These are phyloP conservation scores for Xylariaceae sp. DNA, from an alignment of 2,329 filamentous ascomycete genomes.

Conservation along the genomic window DNA sequence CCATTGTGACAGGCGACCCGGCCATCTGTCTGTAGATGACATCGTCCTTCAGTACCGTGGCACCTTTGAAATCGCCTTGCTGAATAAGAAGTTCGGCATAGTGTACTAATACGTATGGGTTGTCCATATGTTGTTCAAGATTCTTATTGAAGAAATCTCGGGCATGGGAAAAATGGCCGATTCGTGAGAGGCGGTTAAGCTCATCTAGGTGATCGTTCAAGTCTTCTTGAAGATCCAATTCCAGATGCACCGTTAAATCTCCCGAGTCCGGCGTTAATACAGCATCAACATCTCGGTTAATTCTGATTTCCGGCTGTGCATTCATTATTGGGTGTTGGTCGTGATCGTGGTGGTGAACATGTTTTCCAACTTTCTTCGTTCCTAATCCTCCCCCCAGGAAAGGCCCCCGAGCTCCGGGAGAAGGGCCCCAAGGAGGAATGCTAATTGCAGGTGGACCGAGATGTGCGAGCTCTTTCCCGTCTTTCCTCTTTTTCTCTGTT, in stretches of 20 bases:
- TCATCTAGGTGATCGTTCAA: conserved; percentile 26
- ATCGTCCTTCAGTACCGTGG: conserved; percentile 13
- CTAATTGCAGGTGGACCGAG: not conserved
- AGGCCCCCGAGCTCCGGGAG: conserved; percentile 5
- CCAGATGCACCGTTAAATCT: conserved; percentile 23
- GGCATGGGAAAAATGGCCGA: conserved; percentile 26
- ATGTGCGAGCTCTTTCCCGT: conserved; percentile 17
- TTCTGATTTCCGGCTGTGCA: not conserved
- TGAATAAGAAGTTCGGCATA: conserved; percentile 29
- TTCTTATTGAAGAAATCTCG: conserved; percentile 20
- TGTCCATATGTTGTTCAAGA: conserved; percentile 21
- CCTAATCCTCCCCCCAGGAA: not conserved
- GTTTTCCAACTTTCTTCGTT: not conserved
- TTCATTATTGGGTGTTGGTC: not conserved
- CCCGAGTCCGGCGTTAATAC: conserved; percentile 15
- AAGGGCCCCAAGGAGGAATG: conserved; percentile 1
- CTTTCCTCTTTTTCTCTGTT: conserved; percentile 12
- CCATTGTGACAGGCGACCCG: conserved; percentile 2
- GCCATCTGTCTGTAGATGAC: conserved; percentile 8
- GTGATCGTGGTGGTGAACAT: conserved; percentile 4
- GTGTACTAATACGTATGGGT: conserved; percentile 26
- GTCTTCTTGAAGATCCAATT: conserved; percentile 23
- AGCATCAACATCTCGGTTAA: conserved; percentile 11
- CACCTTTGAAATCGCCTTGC: conserved; percentile 26
- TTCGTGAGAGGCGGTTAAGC: conserved; percentile 23